phyloP scores from a whole-genome alignment of 805 yeast species.

The Kodamaea kakaduensis region DNA sequence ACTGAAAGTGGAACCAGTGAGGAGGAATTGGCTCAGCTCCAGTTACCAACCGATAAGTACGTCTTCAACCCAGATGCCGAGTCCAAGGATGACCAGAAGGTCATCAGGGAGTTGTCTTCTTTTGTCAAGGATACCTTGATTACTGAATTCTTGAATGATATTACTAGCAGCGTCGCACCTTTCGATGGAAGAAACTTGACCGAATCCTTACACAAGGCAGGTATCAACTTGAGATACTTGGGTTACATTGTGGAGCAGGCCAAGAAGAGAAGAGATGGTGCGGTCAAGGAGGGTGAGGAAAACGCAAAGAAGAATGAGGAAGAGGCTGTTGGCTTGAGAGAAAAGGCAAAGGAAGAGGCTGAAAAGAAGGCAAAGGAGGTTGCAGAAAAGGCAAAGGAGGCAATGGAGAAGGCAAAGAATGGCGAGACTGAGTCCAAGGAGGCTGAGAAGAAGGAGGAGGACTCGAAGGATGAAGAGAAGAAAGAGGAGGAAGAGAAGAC shows the following conservation, averaged over 20 bases:
- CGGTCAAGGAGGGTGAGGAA: slow-evolving; percentile 15
- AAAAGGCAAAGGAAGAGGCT: slow-evolving; percentile 23
- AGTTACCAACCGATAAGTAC: slow-evolving; percentile 50
- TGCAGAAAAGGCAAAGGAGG: slow-evolving; percentile 17
- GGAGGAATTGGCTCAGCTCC: slow-evolving; percentile 29
- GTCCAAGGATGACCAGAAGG: slow-evolving; percentile 50
- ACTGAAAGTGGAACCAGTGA: slow-evolving; percentile 42
- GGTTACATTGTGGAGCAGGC: slow-evolving; percentile 53
- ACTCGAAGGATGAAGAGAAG: slow-evolving; percentile 21
- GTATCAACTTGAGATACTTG: slow-evolving; percentile 86
- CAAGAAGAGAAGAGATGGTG: slow-evolving; percentile 16
- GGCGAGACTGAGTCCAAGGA: slow-evolving; percentile 20
- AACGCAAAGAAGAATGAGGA: slow-evolving; percentile 23
- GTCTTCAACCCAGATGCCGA: slow-evolving; percentile 70
- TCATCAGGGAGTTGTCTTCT: slow-evolving; percentile 65
- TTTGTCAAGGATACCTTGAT: slow-evolving; percentile 57
- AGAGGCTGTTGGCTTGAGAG: slow-evolving; percentile 19
- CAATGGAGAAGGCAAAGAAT: slow-evolving; percentile 7
- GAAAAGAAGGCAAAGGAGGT: slow-evolving; percentile 24
- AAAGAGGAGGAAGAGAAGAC: slow-evolving; percentile 22
- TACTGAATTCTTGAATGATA: slow-evolving; percentile 56
- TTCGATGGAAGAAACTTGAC: slow-evolving; percentile 78
- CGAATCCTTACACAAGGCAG: slow-evolving; percentile 64
- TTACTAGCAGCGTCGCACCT: slow-evolving; percentile 59
- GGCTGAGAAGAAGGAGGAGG: slow-evolving; percentile 21